Evolutionary conservation across 2,329 filamentous ascomycete genomes (phyloP).

Genomic region (Pseudogymnoascus sp.): DNA sequence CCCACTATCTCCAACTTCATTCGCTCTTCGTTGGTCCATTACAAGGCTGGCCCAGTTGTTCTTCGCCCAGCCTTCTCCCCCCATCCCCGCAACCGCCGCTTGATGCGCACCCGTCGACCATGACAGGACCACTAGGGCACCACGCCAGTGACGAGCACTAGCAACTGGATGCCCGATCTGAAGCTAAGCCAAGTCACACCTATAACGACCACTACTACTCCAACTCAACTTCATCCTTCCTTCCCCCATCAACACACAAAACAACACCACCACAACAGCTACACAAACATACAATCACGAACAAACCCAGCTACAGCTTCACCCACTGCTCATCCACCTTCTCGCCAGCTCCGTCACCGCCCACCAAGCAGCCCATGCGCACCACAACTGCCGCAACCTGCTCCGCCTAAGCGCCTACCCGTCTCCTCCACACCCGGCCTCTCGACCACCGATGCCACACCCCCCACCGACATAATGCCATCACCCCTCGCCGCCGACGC

Average conservation of each 20-base stretch:
- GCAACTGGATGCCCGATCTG: not conserved
- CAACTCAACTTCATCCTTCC: not conserved
- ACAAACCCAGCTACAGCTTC: not conserved
- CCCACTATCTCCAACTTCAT: not conserved
- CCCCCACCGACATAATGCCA: not conserved
- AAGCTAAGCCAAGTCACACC: slow-evolving; percentile 3
- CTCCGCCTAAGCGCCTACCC: slow-evolving; percentile 1
- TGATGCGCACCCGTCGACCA: slow-evolving; percentile 4
- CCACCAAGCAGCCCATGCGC: not conserved
- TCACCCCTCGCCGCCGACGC: slow-evolving; percentile 13
- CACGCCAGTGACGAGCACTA: not conserved
- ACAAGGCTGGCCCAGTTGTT: not conserved
- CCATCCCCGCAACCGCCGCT: not conserved
- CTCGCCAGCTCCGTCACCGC: not conserved
- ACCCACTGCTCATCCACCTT: not conserved
- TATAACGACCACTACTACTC: not conserved
- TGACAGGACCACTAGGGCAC: slow-evolving; percentile 2
- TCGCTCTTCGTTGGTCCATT: not conserved
- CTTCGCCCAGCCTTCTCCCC: not conserved
- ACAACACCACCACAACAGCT: not conserved
- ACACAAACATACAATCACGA: not conserved
- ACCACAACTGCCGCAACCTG: slow-evolving; percentile 1
- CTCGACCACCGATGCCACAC: not conserved
- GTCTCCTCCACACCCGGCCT: not conserved
- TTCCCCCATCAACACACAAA: not conserved